A percentile compares a stretch with the other conserved stretches of the same genome.
Evolutionary conservation across 345 rosid genomes (phyloP).

Genomic region (Arabidopsis thaliana): TAIR10.1 NC_003076.8:24702501-24703000

Average conservation of each 20-base stretch:
- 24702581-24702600: not conserved
- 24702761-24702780: constrained; percentile 38
- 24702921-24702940: constrained; percentile 38
- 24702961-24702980: constrained; percentile 51
- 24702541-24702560: constrained; percentile 36
- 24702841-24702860: constrained; percentile 43
- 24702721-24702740: constrained; percentile 40
- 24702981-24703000: constrained; percentile 48
- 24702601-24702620: not conserved
- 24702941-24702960: constrained; percentile 44
- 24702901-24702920: not conserved
- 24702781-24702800: constrained; percentile 41
- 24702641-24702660: not conserved
- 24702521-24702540: constrained; percentile 52
- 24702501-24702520: constrained; percentile 88
- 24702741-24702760: constrained; percentile 42
- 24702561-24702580: constrained; percentile 40
- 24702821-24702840: constrained; percentile 21
- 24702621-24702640: constrained; percentile 38
- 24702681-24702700: constrained; percentile 13
- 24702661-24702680: constrained; percentile 19
- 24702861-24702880: constrained; percentile 32
- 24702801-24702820: constrained; percentile 35
- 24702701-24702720: constrained; percentile 34
- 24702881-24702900: constrained; percentile 15